A percentile compares a stretch with the other conserved stretches of the same genome.
Conservation (phyloP, 345 rosid species). For the Pistacia atlantica region DNA sequence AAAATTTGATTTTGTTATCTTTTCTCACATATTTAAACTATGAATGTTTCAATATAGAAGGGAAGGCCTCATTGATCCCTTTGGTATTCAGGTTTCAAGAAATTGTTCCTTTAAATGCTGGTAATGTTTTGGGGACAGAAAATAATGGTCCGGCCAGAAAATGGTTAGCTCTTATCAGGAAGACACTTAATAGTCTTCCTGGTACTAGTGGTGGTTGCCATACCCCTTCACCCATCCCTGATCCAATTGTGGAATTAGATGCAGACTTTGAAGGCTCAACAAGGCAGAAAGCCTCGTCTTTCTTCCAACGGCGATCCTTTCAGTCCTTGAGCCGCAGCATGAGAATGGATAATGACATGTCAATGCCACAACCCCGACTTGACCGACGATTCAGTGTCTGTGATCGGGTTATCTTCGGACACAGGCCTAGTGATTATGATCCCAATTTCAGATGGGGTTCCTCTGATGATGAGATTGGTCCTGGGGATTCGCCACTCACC, state of each 20-base stretch:
- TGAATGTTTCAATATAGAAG: background rate
- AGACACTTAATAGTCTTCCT: conserved; percentile 86
- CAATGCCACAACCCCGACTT: conserved; percentile 49
- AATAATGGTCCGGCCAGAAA: conserved; percentile 94
- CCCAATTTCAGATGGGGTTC: conserved; percentile 65
- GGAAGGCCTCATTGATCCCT: conserved; percentile 10
- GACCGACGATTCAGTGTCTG: conserved; percentile 82
- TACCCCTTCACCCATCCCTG: conserved; percentile 81
- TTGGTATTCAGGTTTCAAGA: conserved; percentile 79
- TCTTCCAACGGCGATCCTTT: conserved; percentile 76
- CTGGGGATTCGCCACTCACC: conserved; percentile 55
- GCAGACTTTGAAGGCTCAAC: conserved; percentile 83
- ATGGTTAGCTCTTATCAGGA: conserved; percentile 87
- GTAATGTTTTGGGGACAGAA: conserved; percentile 94
- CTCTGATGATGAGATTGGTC: conserved; percentile 83
- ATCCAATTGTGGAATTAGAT: conserved; percentile 82
- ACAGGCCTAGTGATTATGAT: conserved; percentile 68
- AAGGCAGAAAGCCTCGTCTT: conserved; percentile 52
- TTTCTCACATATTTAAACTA: background rate
- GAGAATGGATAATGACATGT: conserved; percentile 57
- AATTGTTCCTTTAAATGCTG: conserved; percentile 97
- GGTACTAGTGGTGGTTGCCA: conserved; percentile 55
- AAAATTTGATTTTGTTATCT: background rate
- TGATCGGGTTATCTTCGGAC: conserved; percentile 65
- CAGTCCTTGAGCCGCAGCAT: conserved; percentile 74